A percentile compares a stretch with the other conserved stretches of the same genome.
Evolutionary conservation across 2,329 filamentous ascomycete species (phyloP).

Genomic region (Claviceps spartinae): DNA sequence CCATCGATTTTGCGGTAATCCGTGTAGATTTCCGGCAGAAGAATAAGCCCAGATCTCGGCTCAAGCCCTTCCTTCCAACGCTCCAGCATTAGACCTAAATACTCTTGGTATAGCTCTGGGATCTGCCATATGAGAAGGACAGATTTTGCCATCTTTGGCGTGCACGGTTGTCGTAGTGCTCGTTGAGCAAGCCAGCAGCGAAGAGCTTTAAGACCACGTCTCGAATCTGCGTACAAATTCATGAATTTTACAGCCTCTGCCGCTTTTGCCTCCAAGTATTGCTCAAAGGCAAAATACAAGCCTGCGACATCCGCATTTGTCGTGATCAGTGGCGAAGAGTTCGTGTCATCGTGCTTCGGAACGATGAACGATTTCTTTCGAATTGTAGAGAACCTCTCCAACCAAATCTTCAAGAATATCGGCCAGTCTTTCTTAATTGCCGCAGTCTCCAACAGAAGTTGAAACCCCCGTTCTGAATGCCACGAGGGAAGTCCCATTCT

Average conservation of each 20-base stretch:
- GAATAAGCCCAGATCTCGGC: conserved; percentile 14
- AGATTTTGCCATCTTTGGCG: conserved; percentile 18
- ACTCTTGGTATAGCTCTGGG: conserved; percentile 27
- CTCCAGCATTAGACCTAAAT: conserved; percentile 23
- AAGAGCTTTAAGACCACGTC: conserved; percentile 14
- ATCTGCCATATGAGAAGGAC: conserved; percentile 30
- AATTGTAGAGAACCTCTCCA: conserved; percentile 16
- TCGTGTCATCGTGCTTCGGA: too few species aligned
- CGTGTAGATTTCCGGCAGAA: conserved; percentile 30
- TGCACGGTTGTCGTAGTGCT: conserved; percentile 20
- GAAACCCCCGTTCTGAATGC: conserved; percentile 26
- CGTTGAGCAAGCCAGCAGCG: conserved; percentile 18
- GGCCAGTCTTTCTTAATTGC: conserved; percentile 25
- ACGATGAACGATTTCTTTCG: not conserved
- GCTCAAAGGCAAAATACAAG: conserved; percentile 21
- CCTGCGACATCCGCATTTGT: conserved; percentile 16
- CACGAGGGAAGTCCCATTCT: conserved; percentile 20
- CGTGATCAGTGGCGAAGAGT: conserved; percentile 11
- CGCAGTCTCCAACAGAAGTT: conserved; percentile 28
- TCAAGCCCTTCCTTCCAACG: conserved; percentile 17
- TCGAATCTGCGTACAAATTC: conserved; percentile 11
- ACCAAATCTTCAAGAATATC: conserved; percentile 23
- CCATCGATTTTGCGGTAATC: conserved; percentile 30
- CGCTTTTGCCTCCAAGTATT: conserved; percentile 17
- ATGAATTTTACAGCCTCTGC: conserved; percentile 12